Evolutionary conservation across 129 eudicot genomes (phyloP), one percentile per base, ranked within the genome.

Genomic region (Pittosporum tobira): DNA sequence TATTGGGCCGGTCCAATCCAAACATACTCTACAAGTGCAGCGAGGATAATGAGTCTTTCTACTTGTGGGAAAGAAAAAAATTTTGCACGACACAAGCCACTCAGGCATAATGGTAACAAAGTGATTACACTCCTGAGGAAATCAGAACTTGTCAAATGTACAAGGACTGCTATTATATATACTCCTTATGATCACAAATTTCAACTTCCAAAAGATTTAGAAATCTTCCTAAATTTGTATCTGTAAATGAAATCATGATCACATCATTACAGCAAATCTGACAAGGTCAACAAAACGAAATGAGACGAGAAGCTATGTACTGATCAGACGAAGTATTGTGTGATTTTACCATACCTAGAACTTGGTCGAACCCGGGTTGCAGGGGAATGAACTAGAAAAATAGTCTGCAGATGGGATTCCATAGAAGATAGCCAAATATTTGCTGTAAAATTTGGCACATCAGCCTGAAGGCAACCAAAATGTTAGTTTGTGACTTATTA

Each of bases 391-490:
- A 43, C 28, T 40, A 43, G 45, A 29, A 23, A 21, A 55, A 34
- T 49, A 36, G 26, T 21, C 27, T 11, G 10, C 22, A 43, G 28
- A n/a, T 68, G 44, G 47, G 62, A 44, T 5, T 19, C 27, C 4
- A 1, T 40, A 15, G 57, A 34, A 26, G 24, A 38, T 11, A 19
- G 21, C 22, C 55, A 18, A n/a, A 25, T 57, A 58, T 63, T 25
- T 7, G 22, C 63, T 29, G 13, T 61, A 18, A 20, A 27, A 12
- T 50, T 3, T 18, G 49, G 4, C 5, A 58, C 13, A n/a, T 55
- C 53, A 75, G 62, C 76, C 81, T 70, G 81, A 60, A 59, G 70
- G 61, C 16, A 57, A 21, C 55, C 40, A 58, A 1, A 22, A 24
- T 34, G 28, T 44, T 37, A 57, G 54, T 47, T 8, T 2, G 0